Conservation (phyloP, 129 eudicot species). For the Calendula officinalis region DNA sequence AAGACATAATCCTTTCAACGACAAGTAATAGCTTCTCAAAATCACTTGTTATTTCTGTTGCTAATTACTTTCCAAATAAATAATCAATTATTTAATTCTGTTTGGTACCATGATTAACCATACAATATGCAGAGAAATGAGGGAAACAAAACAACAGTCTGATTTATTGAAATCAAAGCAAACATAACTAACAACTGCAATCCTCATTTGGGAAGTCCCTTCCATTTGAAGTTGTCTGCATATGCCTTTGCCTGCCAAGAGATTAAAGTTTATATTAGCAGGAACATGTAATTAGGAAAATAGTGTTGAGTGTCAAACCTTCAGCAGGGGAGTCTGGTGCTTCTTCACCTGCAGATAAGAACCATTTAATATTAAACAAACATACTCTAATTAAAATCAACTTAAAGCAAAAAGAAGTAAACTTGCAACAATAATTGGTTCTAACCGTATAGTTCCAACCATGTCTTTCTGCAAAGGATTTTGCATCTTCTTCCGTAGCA, state of each 20-base stretch:
- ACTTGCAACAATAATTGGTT: neutral
- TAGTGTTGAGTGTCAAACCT: conserved; percentile 49
- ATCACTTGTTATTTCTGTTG: neutral
- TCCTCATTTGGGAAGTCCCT: conserved; percentile 58
- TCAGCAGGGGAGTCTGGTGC: conserved; percentile 82
- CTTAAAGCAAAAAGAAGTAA: neutral
- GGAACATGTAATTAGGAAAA: conserved; percentile 14
- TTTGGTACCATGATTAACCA: conserved; percentile 1
- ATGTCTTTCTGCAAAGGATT: conserved; percentile 78
- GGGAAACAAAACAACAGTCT: neutral
- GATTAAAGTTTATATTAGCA: neutral
- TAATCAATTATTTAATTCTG: neutral
- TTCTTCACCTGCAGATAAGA: conserved; percentile 68
- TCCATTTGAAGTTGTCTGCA: conserved; percentile 98
- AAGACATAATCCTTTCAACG: too few relatives aligned
- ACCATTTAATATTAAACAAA: conserved; percentile 10
- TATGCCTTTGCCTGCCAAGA: conserved; percentile 69
- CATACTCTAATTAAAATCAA: neutral
- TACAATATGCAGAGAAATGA: conserved; percentile 4
- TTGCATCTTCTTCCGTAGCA: conserved; percentile 74
- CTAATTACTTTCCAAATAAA: neutral
- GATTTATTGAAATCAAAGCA: neutral
- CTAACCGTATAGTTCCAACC: conserved; percentile 92
- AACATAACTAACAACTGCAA: neutral
- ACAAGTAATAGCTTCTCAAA: too few relatives aligned